Evolutionary conservation across 345 rosid genomes (phyloP).

Genomic region (Eucalyptus cloeziana): DNA sequence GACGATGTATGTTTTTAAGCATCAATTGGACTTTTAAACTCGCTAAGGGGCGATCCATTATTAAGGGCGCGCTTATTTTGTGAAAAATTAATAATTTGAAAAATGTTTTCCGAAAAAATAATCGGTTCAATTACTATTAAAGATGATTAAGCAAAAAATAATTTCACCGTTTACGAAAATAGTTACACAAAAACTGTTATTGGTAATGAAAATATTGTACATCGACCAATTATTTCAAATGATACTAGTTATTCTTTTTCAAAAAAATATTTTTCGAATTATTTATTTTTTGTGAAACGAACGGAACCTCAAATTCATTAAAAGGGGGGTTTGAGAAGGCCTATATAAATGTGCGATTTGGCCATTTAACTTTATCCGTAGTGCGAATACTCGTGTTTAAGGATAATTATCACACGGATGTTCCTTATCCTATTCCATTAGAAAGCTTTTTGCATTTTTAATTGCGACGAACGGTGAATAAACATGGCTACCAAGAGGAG

Average conservation of each 20-base stretch:
- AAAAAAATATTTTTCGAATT: too few species aligned
- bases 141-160: background rate
- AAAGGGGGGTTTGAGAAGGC: background rate
- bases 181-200: too few species aligned
- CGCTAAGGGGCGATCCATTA: background rate
- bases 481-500: background rate
- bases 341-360: background rate
- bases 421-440: background rate
- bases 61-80: too few species aligned
- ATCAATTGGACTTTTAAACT: background rate
- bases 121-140: too few species aligned
- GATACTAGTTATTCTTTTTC: too few species aligned
- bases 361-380: background rate
- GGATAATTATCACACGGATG: background rate
- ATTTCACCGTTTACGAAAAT: background rate
- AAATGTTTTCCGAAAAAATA: too few species aligned
- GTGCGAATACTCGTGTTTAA: background rate
- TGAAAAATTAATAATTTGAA: too few species aligned
- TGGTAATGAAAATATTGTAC: too few species aligned
- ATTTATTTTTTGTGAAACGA: accelerated
- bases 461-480: accelerated
- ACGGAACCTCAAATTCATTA: background rate
- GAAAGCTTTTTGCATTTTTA: background rate
- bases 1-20: background rate
- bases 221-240: too few species aligned